Base-by-base conservation (phyloP, 306 rosid species). In the Medicago truncatula region DNA sequence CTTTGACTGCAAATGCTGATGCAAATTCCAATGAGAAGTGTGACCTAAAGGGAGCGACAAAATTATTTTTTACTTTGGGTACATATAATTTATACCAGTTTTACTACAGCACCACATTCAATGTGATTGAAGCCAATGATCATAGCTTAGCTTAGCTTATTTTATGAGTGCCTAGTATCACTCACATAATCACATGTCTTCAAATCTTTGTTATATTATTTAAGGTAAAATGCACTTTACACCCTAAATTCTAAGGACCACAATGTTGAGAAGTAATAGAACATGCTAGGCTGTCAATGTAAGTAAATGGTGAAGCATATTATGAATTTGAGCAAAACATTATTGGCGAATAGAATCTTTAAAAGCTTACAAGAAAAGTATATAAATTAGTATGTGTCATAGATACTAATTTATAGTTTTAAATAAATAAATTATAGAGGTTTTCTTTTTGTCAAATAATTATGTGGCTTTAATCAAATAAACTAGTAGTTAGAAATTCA, bases 1-100 rank as follows among this genome's bases (percentile, higher is more conserved):
- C 65, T 58, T 76, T 81, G 75, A 71, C 59, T 20, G 69, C 74
- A 62, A 28, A 43, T 40, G 53, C 61, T 34, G 28, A 67, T 36
- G 76, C 74, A 70, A 70, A 53, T 15, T 81, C 13, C 66, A 21
- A 23, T 64, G 64, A 62, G 57, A 56, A 70, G 69, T 57, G 28
- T 53, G 50, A 62, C 28, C 74, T 36, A 36, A 31, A 54, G 61
- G 16, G 49, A 40, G 31, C 18, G 58, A 40, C 41, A 60, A 52
- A 18, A 15, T 63, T 70, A 8, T 80, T 66, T 8, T 56, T 59
- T 44, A 25, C 61, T 74, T 47, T 36, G 75, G 12, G 5, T 38
- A n/a, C 25, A 49, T 67, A 1, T 17, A 1, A 13, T 2, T 47
- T 13, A 36, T 11, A 47, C 57, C 71, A 49, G 7, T 12, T n/a